These are phyloP conservation scores for Vigna mungo DNA, from an alignment of 306 rosid species.

Conservation along the genomic window DNA sequence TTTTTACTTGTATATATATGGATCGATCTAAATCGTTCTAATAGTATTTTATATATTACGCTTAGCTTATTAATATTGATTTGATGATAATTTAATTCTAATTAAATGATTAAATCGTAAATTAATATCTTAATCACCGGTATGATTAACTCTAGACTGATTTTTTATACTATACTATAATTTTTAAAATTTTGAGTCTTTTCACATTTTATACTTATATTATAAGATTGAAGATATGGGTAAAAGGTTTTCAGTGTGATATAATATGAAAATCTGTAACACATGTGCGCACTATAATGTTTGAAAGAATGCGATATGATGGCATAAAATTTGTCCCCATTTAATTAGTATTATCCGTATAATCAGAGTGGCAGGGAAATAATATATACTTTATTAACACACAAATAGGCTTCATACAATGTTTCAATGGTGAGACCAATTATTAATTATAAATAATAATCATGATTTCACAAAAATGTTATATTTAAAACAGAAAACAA, in stretches of 20 bases:
- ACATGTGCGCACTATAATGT: slow-evolving; percentile 34
- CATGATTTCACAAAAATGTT: slow-evolving; percentile 22
- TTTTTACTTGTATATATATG: no score
- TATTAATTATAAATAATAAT: slow-evolving; percentile 20
- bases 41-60: no score
- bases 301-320: slow-evolving; percentile 7
- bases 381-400: slow-evolving; percentile 17
- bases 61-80: no score
- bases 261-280: neutral
- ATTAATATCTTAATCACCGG: no score
- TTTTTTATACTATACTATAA: no score
- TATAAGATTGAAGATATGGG: neutral
- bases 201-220: no score
- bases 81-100: no score
- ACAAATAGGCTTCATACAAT: slow-evolving; percentile 36
- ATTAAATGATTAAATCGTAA: no score
- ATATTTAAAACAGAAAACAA: slow-evolving; percentile 25
- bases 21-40: no score
- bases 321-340: slow-evolving; percentile 30
- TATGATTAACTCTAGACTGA: no score
- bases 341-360: slow-evolving; percentile 32
- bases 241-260: neutral
- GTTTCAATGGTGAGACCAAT: slow-evolving; percentile 41
- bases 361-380: slow-evolving; percentile 1
- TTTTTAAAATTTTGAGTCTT: no score